Evolutionary conservation across 1,284 basidiomycete genomes (phyloP), one percentile per base, ranked within the genome.

Genomic region (Puccinia horiana): DNA sequence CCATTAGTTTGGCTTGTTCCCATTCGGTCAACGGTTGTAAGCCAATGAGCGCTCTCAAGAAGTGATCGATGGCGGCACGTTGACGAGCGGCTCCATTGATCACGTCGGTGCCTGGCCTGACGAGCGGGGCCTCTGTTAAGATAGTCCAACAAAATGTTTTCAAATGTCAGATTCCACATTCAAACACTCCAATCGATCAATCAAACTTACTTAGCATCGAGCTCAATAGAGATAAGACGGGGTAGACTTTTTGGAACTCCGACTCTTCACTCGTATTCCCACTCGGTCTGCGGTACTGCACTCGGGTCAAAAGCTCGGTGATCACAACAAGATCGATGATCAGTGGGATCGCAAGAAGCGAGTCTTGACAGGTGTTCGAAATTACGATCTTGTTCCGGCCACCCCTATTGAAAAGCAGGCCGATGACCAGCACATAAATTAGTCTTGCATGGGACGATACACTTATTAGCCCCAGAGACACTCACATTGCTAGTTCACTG

Each of bases 261-360:
- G 61, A 47, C 32, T 78, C 76, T 54, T 54, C 32, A 18, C 23
- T 49, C 67, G 35, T 29, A 12, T 40, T 63, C 20, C 42, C 52
- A n/a, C 70, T 61, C 5, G 35, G 52, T 54, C 56, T 70, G 85
- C 91, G 89, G 88, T 94, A 96, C 58, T 86, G 84, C 88, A 99
- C 91, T 84, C 97, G 95, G 65, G 95, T 96, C 85, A 98, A 91
- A 83, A 99, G 90, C 90, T 98, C 96, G 77, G 95, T 92, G 82
- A 98, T 91, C 89, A 98, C 95, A 76, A 94, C 89, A 84, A 99
- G 89, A 88, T 98, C 96, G 85, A 98, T 90, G 87, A 98, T 96
- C 85, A 99, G 91, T 16, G 96, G 96, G 72, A 95, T 96, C 69
- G 97, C 96, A 83, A 99, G 91, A 82, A 98, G 90, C 49, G 96